Conservation (phyloP, 2,329 filamentous ascomycete genomes). For the Phoma sp. region DNA sequence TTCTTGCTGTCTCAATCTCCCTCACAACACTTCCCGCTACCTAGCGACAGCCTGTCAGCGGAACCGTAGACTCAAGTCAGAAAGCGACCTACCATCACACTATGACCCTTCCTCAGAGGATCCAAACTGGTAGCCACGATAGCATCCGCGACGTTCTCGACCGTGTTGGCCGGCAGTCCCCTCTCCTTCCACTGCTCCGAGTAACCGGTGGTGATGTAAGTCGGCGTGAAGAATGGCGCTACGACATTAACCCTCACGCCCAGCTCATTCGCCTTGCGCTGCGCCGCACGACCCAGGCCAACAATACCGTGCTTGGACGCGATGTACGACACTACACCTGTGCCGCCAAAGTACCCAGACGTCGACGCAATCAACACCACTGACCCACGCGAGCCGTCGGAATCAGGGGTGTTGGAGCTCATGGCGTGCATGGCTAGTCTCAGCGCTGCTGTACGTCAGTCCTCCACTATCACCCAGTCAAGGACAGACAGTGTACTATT, state of each 20-base stretch:
- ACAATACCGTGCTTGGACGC: constrained; percentile 54
- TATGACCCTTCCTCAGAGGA: constrained; percentile 34
- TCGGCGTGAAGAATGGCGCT: constrained; percentile 58
- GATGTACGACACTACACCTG: constrained; percentile 52
- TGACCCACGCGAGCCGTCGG: constrained; percentile 39
- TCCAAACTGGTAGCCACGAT: constrained; percentile 51
- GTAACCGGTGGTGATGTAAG: constrained; percentile 52
- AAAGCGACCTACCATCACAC: constrained; percentile 32
- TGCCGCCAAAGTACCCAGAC: constrained; percentile 54
- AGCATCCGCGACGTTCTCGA: constrained; percentile 51
- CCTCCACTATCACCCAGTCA: background rate
- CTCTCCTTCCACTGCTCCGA: constrained; percentile 47
- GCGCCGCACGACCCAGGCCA: constrained; percentile 49
- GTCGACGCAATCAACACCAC: constrained; percentile 52
- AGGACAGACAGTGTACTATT: constrained; percentile 45
- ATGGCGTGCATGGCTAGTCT: constrained; percentile 39
- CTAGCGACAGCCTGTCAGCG: constrained; percentile 15
- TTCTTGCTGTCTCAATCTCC: constrained; percentile 41
- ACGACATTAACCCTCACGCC: constrained; percentile 54
- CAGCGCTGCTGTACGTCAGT: constrained; percentile 25
- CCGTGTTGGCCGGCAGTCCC: constrained; percentile 52
- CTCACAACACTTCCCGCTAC: constrained; percentile 36
- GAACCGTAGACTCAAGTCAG: background rate
- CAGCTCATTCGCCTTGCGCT: constrained; percentile 43
- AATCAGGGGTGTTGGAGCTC: constrained; percentile 42